A percentile compares a stretch with the other conserved stretches of the same genome.
phyloP scores from a whole-genome alignment of 495 filamentous ascomycete genomes.

The Clavariopsis aquatica region DNA sequence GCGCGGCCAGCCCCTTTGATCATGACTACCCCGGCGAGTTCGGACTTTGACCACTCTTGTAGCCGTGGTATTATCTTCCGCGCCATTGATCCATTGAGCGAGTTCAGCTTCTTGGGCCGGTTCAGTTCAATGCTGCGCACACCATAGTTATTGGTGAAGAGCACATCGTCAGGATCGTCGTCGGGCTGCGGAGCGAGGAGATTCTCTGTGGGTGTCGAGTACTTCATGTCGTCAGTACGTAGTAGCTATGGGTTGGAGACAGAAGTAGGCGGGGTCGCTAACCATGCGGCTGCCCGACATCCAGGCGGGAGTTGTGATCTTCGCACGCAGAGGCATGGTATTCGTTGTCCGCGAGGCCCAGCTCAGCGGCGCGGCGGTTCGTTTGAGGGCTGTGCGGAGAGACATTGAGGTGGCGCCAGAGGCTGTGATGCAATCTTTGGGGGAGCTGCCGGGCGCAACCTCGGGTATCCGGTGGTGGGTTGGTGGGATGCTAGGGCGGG shows the following conservation, averaged over 20 bases:
- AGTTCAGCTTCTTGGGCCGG: conserved; percentile 84
- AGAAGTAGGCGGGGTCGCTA: conserved; percentile 28
- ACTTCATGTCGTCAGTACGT: conserved; percentile 29
- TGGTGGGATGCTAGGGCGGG: too few relatives aligned
- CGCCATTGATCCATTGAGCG: conserved; percentile 89
- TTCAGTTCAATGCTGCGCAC: conserved; percentile 93
- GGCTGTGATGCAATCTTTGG: conserved; percentile 31
- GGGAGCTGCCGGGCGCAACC: conserved; percentile 28
- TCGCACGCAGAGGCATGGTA: conserved; percentile 86
- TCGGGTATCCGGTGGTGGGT: conserved; percentile 32
- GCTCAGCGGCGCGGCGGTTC: conserved; percentile 38
- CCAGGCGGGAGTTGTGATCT: conserved; percentile 66
- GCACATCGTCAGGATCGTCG: conserved; percentile 85
- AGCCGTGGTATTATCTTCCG: conserved; percentile 86
- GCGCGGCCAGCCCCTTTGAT: conserved; percentile 85
- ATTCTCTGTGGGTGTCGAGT: conserved; percentile 33
- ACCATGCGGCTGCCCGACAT: conserved; percentile 54
- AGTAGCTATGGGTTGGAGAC: background rate
- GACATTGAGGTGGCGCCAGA: conserved; percentile 33
- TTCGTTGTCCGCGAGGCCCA: conserved; percentile 29
- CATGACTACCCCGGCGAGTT: conserved; percentile 88
- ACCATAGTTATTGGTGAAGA: conserved; percentile 85
- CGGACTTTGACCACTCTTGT: conserved; percentile 89
- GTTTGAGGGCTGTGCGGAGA: conserved; percentile 31
- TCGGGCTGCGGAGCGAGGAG: conserved; percentile 44